Evolutionary conservation across 768 basidiomycete species (phyloP).

Genomic region (Podaxis sp.): DNA sequence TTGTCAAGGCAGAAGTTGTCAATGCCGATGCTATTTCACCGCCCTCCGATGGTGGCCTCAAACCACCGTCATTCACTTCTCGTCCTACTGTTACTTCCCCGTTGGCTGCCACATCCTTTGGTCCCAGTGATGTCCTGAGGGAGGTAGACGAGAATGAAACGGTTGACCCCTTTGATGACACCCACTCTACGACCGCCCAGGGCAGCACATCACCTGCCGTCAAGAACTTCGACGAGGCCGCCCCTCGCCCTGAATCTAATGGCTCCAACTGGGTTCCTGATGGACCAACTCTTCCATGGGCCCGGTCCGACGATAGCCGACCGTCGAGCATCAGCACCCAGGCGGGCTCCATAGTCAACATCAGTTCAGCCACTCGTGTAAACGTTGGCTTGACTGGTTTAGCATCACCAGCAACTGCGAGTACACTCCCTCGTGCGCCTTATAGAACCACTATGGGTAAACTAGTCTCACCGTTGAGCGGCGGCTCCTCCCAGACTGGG

Average conservation of each 20-base stretch:
- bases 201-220: slow-evolving; percentile 40
- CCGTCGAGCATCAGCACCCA: slow-evolving; percentile 67
- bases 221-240: slow-evolving; percentile 24
- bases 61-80: slow-evolving; percentile 40
- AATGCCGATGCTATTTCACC: slow-evolving; percentile 48
- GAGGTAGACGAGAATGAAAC: slow-evolving; percentile 56
- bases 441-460: slow-evolving; percentile 65
- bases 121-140: slow-evolving; percentile 59
- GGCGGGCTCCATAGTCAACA: slow-evolving; percentile 56
- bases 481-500: slow-evolving; percentile 25
- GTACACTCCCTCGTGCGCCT: slow-evolving; percentile 40
- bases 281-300: slow-evolving; percentile 42
- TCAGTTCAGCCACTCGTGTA: slow-evolving; percentile 67
- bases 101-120: slow-evolving; percentile 69
- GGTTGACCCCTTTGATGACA: slow-evolving; percentile 67
- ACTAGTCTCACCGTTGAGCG: slow-evolving; percentile 49
- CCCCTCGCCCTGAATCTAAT: slow-evolving; percentile 23
- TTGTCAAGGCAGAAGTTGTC: slow-evolving; percentile 79
- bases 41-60: slow-evolving; percentile 38
- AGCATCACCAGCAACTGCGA: slow-evolving; percentile 32
- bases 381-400: slow-evolving; percentile 52
- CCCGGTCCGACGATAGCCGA: slow-evolving; percentile 42
- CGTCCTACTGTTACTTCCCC: slow-evolving; percentile 58
- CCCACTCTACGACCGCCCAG: slow-evolving; percentile 43
- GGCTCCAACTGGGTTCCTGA: slow-evolving; percentile 39